Base-by-base conservation (phyloP, 345 rosid species). In the Rubroshorea leprosula region DNA sequence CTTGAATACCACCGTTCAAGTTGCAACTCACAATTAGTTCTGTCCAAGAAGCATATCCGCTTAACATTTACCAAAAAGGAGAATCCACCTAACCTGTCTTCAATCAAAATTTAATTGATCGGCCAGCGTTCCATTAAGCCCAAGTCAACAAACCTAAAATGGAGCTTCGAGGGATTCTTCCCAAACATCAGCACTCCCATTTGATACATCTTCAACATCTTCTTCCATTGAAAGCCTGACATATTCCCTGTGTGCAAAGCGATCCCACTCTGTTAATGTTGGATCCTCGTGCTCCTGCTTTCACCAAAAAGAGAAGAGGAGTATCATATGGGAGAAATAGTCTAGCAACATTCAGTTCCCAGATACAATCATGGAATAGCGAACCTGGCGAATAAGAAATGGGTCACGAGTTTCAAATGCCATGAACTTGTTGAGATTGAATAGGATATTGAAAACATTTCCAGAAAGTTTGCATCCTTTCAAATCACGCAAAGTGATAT, bases 381-480 rank as follows among this genome's bases (percentile, higher is more conserved):
- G 68, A 29, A 27, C 97, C 96, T 82, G 89, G 48, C 86, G 89
- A 73, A 82, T 80, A 38, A 80, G 81, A 61, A 81, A 82, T 29
- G 89, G 91, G 68, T 85, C 94, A 58, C 89, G 91, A 2, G 86
- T 80, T 74, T 90, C 97, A 55, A 83, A 85, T 24, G 90, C 86
- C 80, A 85, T 72, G 67, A 87, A 87, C 66, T 90, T 90, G 44
- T 82, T 77, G 27, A 87, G 89, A 74, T 87, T 90, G 74, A 87
- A 90, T 67, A 90, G 93, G 57, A 87, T 79, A 69, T 85, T 87
- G 72, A 90, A 90, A 43, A 85, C 80, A 65, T 80, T 77, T 69
- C 89, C 94, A 2, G 96, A 83, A 57, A 90, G 94, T 70, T 83
- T 78, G 57, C 74, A 78, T 44, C 66, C 66, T 80, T 85, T 85